Evolutionary conservation across 768 basidiomycete genomes (phyloP).

Genomic region (Mycena capillaripes): DNA sequence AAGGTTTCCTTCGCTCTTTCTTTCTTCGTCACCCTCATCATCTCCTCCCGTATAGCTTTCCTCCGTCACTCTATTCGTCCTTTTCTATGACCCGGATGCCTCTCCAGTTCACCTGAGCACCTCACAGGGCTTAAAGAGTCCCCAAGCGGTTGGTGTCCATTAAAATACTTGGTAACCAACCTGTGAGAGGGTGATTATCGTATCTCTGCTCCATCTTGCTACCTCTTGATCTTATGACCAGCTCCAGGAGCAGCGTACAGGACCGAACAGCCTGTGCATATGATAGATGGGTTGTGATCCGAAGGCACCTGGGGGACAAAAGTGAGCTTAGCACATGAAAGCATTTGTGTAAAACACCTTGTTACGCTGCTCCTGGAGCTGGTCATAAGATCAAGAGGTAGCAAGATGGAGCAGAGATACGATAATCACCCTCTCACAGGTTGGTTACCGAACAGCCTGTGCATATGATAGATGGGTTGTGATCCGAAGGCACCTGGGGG

Average conservation of each 20-base stretch:
- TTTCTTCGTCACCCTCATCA: too few relatives aligned
- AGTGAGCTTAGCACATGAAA: not conserved
- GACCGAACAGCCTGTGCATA: constrained; percentile 1
- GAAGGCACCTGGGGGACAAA: not conserved
- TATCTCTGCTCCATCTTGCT: too few relatives aligned
- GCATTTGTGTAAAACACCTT: not conserved
- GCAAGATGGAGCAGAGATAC: too few relatives aligned
- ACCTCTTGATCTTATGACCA: too few relatives aligned
- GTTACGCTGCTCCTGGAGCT: too few relatives aligned
- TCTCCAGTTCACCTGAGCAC: too few relatives aligned
- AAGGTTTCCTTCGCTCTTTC: too few relatives aligned
- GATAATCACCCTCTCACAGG: not conserved
- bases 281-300: not conserved
- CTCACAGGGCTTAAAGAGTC: not conserved
- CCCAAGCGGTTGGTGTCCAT: not conserved
- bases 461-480: not conserved
- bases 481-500: not conserved
- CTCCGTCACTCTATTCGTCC: not conserved
- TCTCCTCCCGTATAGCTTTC: too few relatives aligned
- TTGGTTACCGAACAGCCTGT: constrained; percentile 1
- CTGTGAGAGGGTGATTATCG: not conserved
- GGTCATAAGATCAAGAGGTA: too few relatives aligned
- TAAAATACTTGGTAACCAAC: not conserved
- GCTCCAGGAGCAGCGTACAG: too few relatives aligned
- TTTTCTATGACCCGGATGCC: too few relatives aligned